phyloP scores from a whole-genome alignment of 2,329 filamentous ascomycete species.

The Penicillium concentricum region DNA sequence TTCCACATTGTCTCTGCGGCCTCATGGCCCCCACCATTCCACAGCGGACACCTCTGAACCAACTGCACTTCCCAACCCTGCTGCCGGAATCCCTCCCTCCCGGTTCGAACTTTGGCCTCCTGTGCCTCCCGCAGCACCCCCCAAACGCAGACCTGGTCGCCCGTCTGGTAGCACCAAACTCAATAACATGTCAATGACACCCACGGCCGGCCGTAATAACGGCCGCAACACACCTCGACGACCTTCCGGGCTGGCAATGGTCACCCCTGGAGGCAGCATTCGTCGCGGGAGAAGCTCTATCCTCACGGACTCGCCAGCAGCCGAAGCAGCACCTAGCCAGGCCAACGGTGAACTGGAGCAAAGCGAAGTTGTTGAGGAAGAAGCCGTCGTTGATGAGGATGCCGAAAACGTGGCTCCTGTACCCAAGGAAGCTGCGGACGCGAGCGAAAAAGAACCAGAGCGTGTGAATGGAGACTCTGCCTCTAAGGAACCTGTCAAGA shows the following conservation, averaged over 20 bases:
- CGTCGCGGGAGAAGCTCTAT: constrained; percentile 40
- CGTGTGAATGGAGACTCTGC: constrained; percentile 11
- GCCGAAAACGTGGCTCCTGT: constrained; percentile 9
- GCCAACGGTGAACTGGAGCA: constrained; percentile 24
- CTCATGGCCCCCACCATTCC: constrained; percentile 27
- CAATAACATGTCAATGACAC: constrained; percentile 28
- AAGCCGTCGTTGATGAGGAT: constrained; percentile 14
- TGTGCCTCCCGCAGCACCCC: constrained; percentile 33
- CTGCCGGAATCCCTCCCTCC: constrained; percentile 40
- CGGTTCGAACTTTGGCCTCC: constrained; percentile 46
- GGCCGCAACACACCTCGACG: constrained; percentile 40
- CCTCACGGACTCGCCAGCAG: constrained; percentile 29
- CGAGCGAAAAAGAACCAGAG: constrained; percentile 1
- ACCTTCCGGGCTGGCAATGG: constrained; percentile 27
- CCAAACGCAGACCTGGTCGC: constrained; percentile 40
- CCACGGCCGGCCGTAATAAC: constrained; percentile 33
- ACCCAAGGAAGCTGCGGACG: constrained; percentile 7
- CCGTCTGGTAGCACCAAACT: constrained; percentile 36
- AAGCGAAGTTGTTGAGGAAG: constrained; percentile 9
- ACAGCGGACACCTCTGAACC: constrained; percentile 15
- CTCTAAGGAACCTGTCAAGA: constrained; percentile 2
- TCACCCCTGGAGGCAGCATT: constrained; percentile 32
- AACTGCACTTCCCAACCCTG: constrained; percentile 27
- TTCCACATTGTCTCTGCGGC: constrained; percentile 33
- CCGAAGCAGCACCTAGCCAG: constrained; percentile 23